Evolutionary conservation across 306 rosid genomes (phyloP), one percentile per base, ranked within the genome.

Genomic region (Coriaria nepalensis): DNA sequence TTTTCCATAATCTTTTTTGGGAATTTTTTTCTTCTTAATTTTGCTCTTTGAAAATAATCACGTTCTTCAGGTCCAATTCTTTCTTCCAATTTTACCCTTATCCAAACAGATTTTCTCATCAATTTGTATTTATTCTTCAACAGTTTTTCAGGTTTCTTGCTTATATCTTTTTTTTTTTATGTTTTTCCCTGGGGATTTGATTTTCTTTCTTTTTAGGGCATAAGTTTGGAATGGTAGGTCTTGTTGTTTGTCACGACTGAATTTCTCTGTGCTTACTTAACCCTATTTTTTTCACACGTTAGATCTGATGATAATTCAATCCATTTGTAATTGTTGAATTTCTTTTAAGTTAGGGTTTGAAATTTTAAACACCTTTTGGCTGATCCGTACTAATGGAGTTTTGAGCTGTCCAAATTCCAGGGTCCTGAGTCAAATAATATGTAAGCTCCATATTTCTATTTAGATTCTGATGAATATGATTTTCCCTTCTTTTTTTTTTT

Each of bases 401-500:
- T 53, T 60, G 62, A 55, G 61, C 59, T 68, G 71, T 61, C n/a
- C n/a, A n/a, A n/a, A n/a, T 47, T 59, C 37, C 65, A 44, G 48
- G 47, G 10, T 43, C 54, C 46, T 57, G 67, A 67, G 59, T 55
- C 71, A 20, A 68, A 15, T 41, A 33, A 51, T 49, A 13, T 58
- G 60, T 52, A 47, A 56, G 70, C 52, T 29, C 60, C 29, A 20
- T 10, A 41, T 12, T 57, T 50, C 39, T 20, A 29, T 49, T 43
- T 6, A 10, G 34, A 45, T 20, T 20, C 3, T 20, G 29, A 33
- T 57, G 2, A 14, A 15, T 47, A 32, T 44, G 6, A 39, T 52
- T 45, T 46, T 36, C 2, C 14, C 9, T 47, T 47, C 33, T 43
- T 52, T 33, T 20, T 20, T 20, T 20, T 20, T 20, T 20, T 20